Conservation (phyloP, 2,329 filamentous ascomycete species). For the Rugonectria rugulosa region DNA sequence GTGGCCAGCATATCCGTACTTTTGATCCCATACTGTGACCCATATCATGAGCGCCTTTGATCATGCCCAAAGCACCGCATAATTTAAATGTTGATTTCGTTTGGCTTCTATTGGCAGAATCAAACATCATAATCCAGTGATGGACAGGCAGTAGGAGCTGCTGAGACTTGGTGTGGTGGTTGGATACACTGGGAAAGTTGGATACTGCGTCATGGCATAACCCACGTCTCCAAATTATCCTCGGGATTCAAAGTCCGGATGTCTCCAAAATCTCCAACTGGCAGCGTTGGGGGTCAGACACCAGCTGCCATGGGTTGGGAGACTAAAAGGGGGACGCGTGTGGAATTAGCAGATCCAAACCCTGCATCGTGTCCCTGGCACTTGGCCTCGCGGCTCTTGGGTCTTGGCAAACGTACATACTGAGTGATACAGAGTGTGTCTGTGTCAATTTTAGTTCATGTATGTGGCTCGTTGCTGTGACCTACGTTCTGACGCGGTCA, state of each 20-base stretch:
- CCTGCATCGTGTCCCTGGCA: constrained; percentile 21
- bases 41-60: no score
- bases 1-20: neutral
- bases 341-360: constrained; percentile 30
- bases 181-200: no score
- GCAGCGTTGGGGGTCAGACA: constrained; percentile 2
- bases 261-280: constrained; percentile 10
- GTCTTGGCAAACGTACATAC: constrained; percentile 31
- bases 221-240: neutral
- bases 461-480: neutral
- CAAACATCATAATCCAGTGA: no score
- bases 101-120: neutral
- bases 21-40: neutral
- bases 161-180: no score
- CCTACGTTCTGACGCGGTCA: neutral
- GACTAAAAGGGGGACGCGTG: constrained; percentile 23
- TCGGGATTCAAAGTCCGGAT: constrained; percentile 32
- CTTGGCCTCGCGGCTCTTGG: constrained; percentile 34
- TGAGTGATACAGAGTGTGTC: constrained; percentile 16
- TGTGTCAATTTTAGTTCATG: constrained; percentile 3
- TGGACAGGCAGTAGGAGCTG: no score
- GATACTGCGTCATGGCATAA: neutral
- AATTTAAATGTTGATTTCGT: no score
- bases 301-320: constrained; percentile 13
- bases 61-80: no score